A percentile compares a stretch with the other conserved stretches of the same genome.
These are phyloP conservation scores for Udeniomyces megalosporus DNA, from an alignment of 768 basidiomycete genomes.

Conservation along the genomic window DNA sequence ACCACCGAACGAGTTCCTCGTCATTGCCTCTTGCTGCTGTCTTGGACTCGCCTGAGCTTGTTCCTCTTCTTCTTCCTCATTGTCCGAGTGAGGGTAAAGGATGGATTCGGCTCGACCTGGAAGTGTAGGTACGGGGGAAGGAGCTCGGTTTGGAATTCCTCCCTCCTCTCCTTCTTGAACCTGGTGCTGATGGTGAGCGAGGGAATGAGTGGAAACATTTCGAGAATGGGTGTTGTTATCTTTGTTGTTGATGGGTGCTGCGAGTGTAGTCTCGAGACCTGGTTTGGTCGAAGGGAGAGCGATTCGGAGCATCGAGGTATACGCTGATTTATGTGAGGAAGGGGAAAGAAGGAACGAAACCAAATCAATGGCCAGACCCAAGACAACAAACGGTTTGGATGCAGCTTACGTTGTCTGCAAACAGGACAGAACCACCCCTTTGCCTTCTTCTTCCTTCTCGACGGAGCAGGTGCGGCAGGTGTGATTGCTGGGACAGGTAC, in stretches of 20 bases:
- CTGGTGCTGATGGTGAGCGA: neutral
- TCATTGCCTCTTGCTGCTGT: no score
- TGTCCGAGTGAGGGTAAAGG: slow-evolving; percentile 25
- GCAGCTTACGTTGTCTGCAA: slow-evolving; percentile 37
- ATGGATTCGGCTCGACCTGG: slow-evolving; percentile 30
- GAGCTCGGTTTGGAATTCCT: slow-evolving; percentile 12
- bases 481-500: slow-evolving; percentile 27
- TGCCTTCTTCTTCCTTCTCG: slow-evolving; percentile 64
- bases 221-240: no score
- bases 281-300: slow-evolving; percentile 32
- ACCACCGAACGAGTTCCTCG: no score
- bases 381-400: neutral
- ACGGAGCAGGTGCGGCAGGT: slow-evolving; percentile 22
- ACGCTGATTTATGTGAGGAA: slow-evolving; percentile 37
- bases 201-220: slow-evolving; percentile 21
- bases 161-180: slow-evolving; percentile 8
- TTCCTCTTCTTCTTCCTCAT: slow-evolving; percentile 18
- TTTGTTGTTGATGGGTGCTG: slow-evolving; percentile 19
- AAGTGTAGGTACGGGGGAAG: slow-evolving; percentile 24
- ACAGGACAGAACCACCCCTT: slow-evolving; percentile 98
- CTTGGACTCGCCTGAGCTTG: no score
- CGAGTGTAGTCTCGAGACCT: slow-evolving; percentile 11
- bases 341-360: neutral
- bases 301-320: slow-evolving; percentile 71
- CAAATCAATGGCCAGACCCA: neutral